Evolutionary conservation across 2,329 filamentous ascomycete species (phyloP).

Genomic region (Epicoccum nigrum): DNA sequence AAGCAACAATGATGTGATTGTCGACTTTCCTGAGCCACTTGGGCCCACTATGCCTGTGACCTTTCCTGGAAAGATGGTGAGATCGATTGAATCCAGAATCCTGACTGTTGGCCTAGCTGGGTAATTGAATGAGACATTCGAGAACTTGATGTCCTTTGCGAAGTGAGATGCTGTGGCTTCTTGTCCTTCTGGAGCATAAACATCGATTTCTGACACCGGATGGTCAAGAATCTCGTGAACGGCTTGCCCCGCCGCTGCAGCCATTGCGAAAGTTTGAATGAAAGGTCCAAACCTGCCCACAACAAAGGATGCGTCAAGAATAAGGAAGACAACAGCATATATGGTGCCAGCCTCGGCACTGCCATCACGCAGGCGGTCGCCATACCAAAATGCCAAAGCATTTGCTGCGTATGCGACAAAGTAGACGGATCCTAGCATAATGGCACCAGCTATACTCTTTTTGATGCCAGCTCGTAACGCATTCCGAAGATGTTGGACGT

Average conservation of each 20-base stretch:
- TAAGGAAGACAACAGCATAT: conserved; percentile 69
- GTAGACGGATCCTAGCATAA: conserved; percentile 53
- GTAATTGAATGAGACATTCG: conserved; percentile 52
- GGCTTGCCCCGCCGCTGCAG: conserved; percentile 58
- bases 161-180: conserved; percentile 27
- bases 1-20: conserved; percentile 51
- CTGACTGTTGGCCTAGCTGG: conserved; percentile 51
- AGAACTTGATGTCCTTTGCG: conserved; percentile 42
- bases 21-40: conserved; percentile 54
- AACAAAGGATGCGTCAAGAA: conserved; percentile 68
- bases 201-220: conserved; percentile 47
- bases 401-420: conserved; percentile 55
- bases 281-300: conserved; percentile 68
- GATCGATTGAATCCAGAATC: conserved; percentile 48
- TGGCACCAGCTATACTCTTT: conserved; percentile 50
- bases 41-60: conserved; percentile 55
- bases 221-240: conserved; percentile 55
- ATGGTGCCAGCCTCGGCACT: conserved; percentile 56
- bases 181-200: conserved; percentile 42
- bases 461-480: conserved; percentile 48
- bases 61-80: conserved; percentile 47
- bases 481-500: conserved; percentile 42
- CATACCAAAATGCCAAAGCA: conserved; percentile 55
- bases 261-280: conserved; percentile 61
- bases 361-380: conserved; percentile 37